These are phyloP conservation scores for Mollisia scopiformis DNA, from an alignment of 2,329 filamentous ascomycete genomes.

Conservation along the genomic window DNA sequence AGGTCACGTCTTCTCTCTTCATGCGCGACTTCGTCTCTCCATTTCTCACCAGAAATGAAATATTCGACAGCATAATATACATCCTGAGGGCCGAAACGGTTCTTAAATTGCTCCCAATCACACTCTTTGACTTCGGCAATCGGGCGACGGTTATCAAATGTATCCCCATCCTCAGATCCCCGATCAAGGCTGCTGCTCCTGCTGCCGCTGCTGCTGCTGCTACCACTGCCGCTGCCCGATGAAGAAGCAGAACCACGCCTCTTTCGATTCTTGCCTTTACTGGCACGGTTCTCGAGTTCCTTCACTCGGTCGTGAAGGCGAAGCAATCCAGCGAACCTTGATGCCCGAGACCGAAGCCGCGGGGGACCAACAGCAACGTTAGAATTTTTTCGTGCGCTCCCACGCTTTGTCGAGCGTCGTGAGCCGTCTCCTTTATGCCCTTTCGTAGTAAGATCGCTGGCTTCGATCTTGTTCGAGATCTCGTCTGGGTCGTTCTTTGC, in stretches of 20 bases:
- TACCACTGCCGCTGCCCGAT: too few relatives aligned
- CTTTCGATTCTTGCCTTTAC: too few relatives aligned
- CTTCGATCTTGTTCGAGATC: background rate
- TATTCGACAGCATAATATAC: background rate
- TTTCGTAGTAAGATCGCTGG: too few relatives aligned
- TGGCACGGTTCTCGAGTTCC: background rate
- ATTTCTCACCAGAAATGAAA: background rate
- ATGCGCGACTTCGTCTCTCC: background rate
- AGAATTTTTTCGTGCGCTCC: background rate
- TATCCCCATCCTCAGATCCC: background rate
- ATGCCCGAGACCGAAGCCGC: background rate
- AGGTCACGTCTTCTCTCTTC: background rate
- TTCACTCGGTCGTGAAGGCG: background rate
- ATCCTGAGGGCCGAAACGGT: background rate
- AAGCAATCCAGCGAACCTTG: background rate
- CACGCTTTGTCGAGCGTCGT: too few relatives aligned
- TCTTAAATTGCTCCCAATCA: background rate
- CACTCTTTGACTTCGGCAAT: background rate
- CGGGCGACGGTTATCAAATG: background rate
- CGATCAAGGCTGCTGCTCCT: too few relatives aligned
- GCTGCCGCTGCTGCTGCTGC: too few relatives aligned
- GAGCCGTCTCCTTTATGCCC: too few relatives aligned
- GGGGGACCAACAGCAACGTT: background rate
- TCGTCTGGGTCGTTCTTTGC: background rate
- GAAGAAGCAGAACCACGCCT: background rate